A percentile compares a stretch with the other conserved stretches of the same genome.
phyloP scores from a whole-genome alignment of 768 basidiomycete species.

The Hericium rajendrae region DNA sequence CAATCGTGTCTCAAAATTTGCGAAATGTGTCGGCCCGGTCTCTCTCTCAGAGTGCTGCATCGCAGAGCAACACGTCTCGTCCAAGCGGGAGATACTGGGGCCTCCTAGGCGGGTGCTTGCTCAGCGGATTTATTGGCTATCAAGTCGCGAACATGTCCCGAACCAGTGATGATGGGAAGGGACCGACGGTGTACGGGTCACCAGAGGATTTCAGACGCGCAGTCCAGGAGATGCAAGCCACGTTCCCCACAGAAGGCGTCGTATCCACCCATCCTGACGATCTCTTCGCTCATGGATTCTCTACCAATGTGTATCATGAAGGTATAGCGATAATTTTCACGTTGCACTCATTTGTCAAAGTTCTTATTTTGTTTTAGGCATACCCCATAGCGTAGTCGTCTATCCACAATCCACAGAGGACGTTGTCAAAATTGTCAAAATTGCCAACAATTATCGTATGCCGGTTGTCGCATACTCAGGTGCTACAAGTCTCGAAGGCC shows the following conservation, averaged over 20 bases:
- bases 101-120: neutral
- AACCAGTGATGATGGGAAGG: neutral
- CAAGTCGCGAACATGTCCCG: neutral
- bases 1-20: too few relatives aligned
- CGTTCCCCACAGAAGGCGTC: constrained; percentile 1
- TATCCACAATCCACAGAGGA: constrained; percentile 68
- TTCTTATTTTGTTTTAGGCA: constrained; percentile 20
- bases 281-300: constrained; percentile 19
- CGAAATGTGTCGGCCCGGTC: too few relatives aligned
- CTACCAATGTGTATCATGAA: constrained; percentile 15
- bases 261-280: constrained; percentile 16
- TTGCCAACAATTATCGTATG: constrained; percentile 65
- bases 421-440: constrained; percentile 67
- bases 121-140: neutral
- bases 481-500: constrained; percentile 76
- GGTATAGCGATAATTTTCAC: constrained; percentile 4
- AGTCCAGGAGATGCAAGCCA: constrained; percentile 16
- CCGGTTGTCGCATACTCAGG: constrained; percentile 75
- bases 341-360: neutral
- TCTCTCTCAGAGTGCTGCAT: too few relatives aligned
- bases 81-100: too few relatives aligned
- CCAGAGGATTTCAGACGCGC: constrained; percentile 19
- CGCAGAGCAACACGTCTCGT: too few relatives aligned
- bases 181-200: constrained; percentile 14
- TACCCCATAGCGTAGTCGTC: constrained; percentile 49